Conservation (phyloP, 2,329 filamentous ascomycete species). For the Apiospora malaysiana region DNA sequence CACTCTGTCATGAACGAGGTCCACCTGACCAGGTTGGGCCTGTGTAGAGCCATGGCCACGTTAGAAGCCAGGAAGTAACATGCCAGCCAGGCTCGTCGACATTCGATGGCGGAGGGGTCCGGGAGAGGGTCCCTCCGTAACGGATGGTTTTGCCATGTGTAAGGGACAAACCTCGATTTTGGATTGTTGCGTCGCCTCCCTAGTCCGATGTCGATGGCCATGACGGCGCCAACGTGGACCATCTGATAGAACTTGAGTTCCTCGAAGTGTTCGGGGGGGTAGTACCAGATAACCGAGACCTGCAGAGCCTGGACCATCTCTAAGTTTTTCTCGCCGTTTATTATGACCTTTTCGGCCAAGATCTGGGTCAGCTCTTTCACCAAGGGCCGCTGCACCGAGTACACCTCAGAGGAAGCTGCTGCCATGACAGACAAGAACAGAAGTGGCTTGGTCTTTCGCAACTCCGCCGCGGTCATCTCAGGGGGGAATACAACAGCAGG, state of each 20-base stretch:
- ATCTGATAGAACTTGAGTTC: constrained; percentile 91
- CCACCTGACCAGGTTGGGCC: constrained; percentile 66
- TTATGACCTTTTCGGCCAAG: constrained; percentile 75
- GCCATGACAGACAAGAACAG: constrained; percentile 76
- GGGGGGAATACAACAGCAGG: constrained; percentile 67
- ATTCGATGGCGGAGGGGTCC: constrained; percentile 61
- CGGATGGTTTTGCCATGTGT: constrained; percentile 49
- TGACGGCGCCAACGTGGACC: constrained; percentile 78
- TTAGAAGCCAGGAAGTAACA: constrained; percentile 66
- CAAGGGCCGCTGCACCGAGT: constrained; percentile 63
- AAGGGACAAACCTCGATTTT: constrained; percentile 44
- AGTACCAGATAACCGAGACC: constrained; percentile 82
- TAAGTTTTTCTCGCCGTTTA: constrained; percentile 79
- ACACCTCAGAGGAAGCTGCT: constrained; percentile 64
- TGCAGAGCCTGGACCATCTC: constrained; percentile 83
- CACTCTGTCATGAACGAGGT: constrained; percentile 66
- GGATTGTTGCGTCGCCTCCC: constrained; percentile 49
- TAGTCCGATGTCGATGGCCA: constrained; percentile 84
- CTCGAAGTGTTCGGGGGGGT: constrained; percentile 81
- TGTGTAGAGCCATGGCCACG: constrained; percentile 65
- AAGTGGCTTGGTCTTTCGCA: constrained; percentile 65
- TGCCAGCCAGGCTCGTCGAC: constrained; percentile 62
- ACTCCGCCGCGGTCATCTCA: constrained; percentile 57
- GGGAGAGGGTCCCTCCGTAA: constrained; percentile 50
- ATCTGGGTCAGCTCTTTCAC: constrained; percentile 73